phyloP scores from a whole-genome alignment of 2,329 filamentous ascomycete genomes.

The Epichloe hybrida region DNA sequence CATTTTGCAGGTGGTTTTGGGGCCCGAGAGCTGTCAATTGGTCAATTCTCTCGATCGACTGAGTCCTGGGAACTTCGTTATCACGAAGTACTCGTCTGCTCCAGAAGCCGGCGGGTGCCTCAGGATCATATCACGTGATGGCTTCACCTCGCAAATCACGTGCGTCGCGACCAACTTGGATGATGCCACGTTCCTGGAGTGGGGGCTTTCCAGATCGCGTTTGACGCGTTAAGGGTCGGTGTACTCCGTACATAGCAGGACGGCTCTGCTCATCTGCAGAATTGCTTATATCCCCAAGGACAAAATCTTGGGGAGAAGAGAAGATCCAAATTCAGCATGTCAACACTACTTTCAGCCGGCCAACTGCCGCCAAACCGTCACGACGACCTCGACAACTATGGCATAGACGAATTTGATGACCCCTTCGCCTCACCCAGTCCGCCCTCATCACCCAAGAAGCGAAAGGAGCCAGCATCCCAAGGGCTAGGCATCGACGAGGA shows the following conservation, averaged over 20 bases:
- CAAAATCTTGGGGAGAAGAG: too few species aligned
- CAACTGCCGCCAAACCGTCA: conserved; percentile 16
- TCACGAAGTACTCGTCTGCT: conserved; percentile 10
- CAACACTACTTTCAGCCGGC: conserved; percentile 11
- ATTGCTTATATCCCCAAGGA: too few species aligned
- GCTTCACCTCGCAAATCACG: background rate
- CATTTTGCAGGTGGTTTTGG: conserved; percentile 20
- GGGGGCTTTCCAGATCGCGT: conserved; percentile 2
- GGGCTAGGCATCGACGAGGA: conserved; percentile 75
- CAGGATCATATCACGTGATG: conserved; percentile 19
- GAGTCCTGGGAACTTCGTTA: background rate
- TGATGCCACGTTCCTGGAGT: background rate
- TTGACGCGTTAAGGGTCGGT: background rate
- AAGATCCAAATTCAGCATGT: conserved; percentile 8
- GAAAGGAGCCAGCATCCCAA: conserved; percentile 30
- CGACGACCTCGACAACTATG: conserved; percentile 65
- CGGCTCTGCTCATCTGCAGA: too few species aligned
- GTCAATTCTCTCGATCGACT: conserved; percentile 9
- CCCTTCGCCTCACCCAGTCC: conserved; percentile 35
- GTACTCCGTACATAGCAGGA: too few species aligned
- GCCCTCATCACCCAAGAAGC: conserved; percentile 30
- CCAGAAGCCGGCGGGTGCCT: conserved; percentile 13
- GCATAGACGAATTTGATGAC: conserved; percentile 42
- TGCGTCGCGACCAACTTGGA: background rate
- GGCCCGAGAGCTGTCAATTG: conserved; percentile 15